Base-by-base conservation (phyloP, 2,329 filamentous ascomycete genomes). In the Colletotrichum magnum region DNA sequence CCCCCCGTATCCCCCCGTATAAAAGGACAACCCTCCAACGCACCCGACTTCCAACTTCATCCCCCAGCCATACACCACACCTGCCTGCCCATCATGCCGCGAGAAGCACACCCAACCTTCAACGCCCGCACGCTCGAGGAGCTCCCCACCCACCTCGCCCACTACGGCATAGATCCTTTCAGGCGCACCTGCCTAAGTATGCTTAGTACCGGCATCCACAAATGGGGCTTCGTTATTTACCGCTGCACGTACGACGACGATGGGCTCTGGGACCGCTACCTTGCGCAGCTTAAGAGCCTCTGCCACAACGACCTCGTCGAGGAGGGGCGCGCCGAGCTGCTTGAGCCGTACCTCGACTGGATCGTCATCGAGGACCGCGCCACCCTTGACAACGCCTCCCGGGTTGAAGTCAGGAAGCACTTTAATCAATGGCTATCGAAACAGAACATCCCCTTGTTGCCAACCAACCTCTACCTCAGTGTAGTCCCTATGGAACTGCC, bases 151-250 rank as follows among this genome's bases (percentile, higher is more conserved):
- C 43, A 67, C 10, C 12, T 4, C 12, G 1, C 2, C 32, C 0
- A 0, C 13, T 62, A 56, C n/a, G 5, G n/a, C 6, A 7, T 1
- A 6, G 50, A 67, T 6, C 9, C 1, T 2, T 60, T 24, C 18
- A 0, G 1, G n/a, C 1, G 2, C 10, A 51, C 41, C 26, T 47
- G 64, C n/a, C 51, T 39, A 4, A 1, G 18, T 26, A 63, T 68
- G 52, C 28, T 57, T 15, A 50, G 16, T 1, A 63, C 48, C 13
- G 48, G 69, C 15, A 58, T 54, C 54, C 71, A 68, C 50, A 62
- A 24, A 48, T 74, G 70, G 72, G 71, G 72, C 24, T 74, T 70
- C 36, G 53, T 69, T 26, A 52, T 72, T 13, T 74, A 74, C 36
- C 61, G 72, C 39, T 72, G 71, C 53, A 65, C 69, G 0, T 74